A percentile compares a stretch with the other conserved stretches of the same genome.
phyloP scores from a whole-genome alignment of 2,329 filamentous ascomycete species.

The Ophioceras dolichostomum region DNA sequence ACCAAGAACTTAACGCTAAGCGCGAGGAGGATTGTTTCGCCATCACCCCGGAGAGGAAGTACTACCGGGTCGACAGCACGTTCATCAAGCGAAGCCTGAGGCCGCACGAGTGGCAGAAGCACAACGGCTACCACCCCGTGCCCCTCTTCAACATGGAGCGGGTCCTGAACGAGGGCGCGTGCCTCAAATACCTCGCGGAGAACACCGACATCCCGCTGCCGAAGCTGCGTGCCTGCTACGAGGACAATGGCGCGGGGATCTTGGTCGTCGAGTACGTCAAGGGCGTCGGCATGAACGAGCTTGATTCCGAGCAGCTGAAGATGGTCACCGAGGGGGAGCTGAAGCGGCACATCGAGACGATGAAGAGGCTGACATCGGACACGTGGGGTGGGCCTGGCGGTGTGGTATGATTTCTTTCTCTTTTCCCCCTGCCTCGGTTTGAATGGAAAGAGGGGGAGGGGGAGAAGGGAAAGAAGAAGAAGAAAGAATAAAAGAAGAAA shows the following conservation, averaged over 20 bases:
- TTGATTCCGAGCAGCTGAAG: constrained; percentile 12
- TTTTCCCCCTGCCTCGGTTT: too few relatives aligned
- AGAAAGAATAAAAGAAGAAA: neutral
- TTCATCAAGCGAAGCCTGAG: constrained; percentile 19
- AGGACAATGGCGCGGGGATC: constrained; percentile 18
- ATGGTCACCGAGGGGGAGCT: constrained; percentile 16
- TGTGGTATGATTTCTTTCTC: too few relatives aligned
- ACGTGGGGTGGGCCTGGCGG: constrained; percentile 14
- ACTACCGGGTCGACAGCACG: constrained; percentile 13
- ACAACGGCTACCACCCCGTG: constrained; percentile 14
- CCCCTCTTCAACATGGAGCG: constrained; percentile 16
- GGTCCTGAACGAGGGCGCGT: constrained; percentile 17
- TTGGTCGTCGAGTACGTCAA: constrained; percentile 17
- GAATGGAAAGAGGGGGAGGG: too few relatives aligned
- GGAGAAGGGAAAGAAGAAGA: too few relatives aligned
- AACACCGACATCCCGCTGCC: constrained; percentile 17
- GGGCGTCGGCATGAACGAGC: constrained; percentile 16
- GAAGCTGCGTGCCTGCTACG: constrained; percentile 12
- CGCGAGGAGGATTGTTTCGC: constrained; percentile 5
- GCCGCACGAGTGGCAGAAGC: constrained; percentile 15
- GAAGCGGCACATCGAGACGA: constrained; percentile 11
- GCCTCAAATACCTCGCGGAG: constrained; percentile 11
- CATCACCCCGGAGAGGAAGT: constrained; percentile 7
- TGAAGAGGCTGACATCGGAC: constrained; percentile 15
- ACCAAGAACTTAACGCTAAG: constrained; percentile 4